Percentiles rank a stretch among this genome's conserved stretches.
Evolutionary conservation across 2,329 filamentous ascomycete genomes (phyloP).

Genomic region (Diaporthe sp.): DNA sequence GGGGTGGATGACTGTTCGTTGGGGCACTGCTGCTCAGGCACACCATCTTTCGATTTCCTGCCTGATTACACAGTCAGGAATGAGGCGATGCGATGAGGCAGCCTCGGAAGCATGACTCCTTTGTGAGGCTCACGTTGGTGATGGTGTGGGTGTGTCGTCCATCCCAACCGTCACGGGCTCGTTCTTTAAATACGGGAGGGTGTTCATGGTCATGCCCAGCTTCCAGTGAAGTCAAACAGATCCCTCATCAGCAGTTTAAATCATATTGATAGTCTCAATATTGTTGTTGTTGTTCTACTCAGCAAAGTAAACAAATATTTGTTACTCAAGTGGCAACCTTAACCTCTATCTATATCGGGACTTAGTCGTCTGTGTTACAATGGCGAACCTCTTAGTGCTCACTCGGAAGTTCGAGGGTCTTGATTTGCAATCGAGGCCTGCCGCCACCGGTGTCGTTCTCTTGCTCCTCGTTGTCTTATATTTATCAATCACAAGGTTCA

Average conservation of each 20-base stretch:
- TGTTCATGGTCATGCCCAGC: slow-evolving; percentile 22
- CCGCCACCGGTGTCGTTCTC: neutral
- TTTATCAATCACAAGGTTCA: slow-evolving; percentile 25
- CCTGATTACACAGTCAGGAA: slow-evolving; percentile 35
- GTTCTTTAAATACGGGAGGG: slow-evolving; percentile 27
- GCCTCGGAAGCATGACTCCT: slow-evolving; percentile 30
- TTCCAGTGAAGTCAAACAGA: slow-evolving; percentile 29
- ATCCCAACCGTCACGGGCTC: neutral
- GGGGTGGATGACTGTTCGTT: slow-evolving; percentile 25
- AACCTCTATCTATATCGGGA: neutral
- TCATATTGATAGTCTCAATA: neutral
- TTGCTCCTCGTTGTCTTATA: slow-evolving; percentile 19
- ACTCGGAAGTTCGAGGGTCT: slow-evolving; percentile 7
- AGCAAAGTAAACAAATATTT: slow-evolving; percentile 5
- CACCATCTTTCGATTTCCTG: slow-evolving; percentile 27
- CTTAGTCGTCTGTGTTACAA: neutral
- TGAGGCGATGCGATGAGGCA: slow-evolving; percentile 33
- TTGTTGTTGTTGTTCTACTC: neutral
- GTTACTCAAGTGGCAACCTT: slow-evolving; percentile 7
- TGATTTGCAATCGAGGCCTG: neutral
- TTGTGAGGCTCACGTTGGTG: slow-evolving; percentile 25
- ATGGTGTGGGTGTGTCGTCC: slow-evolving; percentile 18
- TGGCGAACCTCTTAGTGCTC: slow-evolving; percentile 26
- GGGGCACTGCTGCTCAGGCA: slow-evolving; percentile 35
- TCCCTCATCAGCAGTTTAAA: slow-evolving; percentile 18